Conservation (phyloP, 2,329 filamentous ascomycete genomes). For the Cladosporium colombiae region DNA sequence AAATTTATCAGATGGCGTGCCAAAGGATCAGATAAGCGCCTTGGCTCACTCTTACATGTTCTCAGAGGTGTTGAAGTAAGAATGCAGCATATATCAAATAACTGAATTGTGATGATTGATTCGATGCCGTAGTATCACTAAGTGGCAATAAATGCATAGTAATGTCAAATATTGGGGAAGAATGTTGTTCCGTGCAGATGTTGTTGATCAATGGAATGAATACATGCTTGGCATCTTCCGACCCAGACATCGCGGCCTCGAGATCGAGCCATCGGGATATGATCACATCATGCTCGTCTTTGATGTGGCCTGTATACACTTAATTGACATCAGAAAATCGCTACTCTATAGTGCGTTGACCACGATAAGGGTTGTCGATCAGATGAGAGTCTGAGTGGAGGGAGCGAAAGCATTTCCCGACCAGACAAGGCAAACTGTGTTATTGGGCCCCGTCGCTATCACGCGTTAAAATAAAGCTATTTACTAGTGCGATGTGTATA, state of each 20-base stretch:
- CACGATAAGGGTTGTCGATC: not conserved
- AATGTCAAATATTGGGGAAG: not conserved
- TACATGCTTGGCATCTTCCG: not conserved
- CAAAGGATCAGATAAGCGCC: slow-evolving; percentile 12
- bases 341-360: not conserved
- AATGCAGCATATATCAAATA: not conserved
- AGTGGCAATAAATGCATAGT: not conserved
- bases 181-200: not conserved
- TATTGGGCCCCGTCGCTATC: not conserved
- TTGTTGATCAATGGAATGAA: not conserved
- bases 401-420: not conserved
- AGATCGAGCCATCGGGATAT: not conserved
- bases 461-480: not conserved
- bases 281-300: not conserved
- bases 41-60: not conserved
- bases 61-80: not conserved
- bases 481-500: not conserved
- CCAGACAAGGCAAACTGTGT: not conserved
- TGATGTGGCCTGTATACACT: not conserved
- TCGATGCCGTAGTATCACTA: not conserved
- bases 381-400: not conserved
- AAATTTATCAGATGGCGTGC: slow-evolving; percentile 12
- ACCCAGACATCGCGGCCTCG: not conserved
- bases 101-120: not conserved
- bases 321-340: not conserved